Evolutionary conservation across 1,139 yeast genomes (phyloP), one percentile per base, ranked within the genome.

Genomic region (Casaregolazyma suthepensis): DNA sequence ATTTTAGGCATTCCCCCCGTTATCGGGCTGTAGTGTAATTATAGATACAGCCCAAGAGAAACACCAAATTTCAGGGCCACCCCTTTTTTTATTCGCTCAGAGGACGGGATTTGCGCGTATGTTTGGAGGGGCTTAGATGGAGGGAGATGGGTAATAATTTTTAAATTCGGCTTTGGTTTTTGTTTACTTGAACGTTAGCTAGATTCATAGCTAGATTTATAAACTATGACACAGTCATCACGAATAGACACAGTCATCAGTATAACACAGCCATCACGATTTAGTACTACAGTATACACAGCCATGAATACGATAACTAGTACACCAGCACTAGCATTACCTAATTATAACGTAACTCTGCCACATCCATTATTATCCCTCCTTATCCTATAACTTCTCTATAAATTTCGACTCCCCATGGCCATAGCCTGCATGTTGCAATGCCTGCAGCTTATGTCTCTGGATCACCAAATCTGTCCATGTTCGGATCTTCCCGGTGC

Each of bases 381-480:
- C 15, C 20, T 19, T 26, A 22, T 12, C 26, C 35, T 18, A 46
- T 20, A 31, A 19, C 18, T 15, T 31, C 17, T 46, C 49, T 19
- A 46, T 46, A 31, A 46, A 48, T 31, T 43, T 40, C 29, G 37
- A 15, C 7, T 43, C 52, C 18, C 46, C 19, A 38, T 42, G 40
- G 12, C 40, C 45, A 17, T 38, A 47, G 15, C 44, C 19, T 12
- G 50, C 37, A 35, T 40, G 37, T 9, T 44, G 23, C 13, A 43
- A 37, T 22, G 47, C 48, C 15, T 52, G 57, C 35, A 50, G 53
- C 26, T 57, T 54, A 10, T 59, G 60, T 19, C 57, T 54, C 40
- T 59, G 57, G 35, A 67, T 35, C 4, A 69, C 71, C 13, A 68
- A 56, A 48, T 69, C 73, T 2, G 66, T 61, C 73, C 73, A 69